These are phyloP conservation scores for Lentithecium fluviatile DNA, from an alignment of 495 filamentous ascomycete genomes.

Conservation along the genomic window DNA sequence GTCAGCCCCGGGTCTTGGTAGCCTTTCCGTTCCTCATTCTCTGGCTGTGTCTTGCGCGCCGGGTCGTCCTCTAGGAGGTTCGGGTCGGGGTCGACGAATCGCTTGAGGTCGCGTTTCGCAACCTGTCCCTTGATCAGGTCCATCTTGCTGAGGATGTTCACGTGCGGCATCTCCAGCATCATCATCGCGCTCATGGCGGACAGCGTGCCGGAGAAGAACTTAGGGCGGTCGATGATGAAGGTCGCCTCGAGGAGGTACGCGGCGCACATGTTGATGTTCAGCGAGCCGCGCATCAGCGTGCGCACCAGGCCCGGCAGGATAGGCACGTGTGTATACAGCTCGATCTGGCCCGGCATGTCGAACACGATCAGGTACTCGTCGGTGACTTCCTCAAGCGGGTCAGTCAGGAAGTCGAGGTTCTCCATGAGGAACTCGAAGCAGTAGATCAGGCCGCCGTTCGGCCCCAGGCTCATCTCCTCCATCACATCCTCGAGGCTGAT, in stretches of 20 bases:
- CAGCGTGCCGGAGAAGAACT: conserved; percentile 93
- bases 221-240: conserved; percentile 90
- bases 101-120: conserved; percentile 75
- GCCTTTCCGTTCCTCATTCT: conserved; percentile 26
- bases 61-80: conserved; percentile 72
- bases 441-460: conserved; percentile 95
- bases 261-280: conserved; percentile 91
- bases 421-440: conserved; percentile 97
- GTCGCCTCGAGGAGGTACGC: conserved; percentile 93
- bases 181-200: conserved; percentile 98
- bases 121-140: conserved; percentile 86
- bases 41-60: conserved; percentile 44
- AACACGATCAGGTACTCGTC: conserved; percentile 96
- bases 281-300: conserved; percentile 75
- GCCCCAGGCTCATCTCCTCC: conserved; percentile 91
- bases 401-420: conserved; percentile 92
- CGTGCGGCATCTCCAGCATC: conserved; percentile 92
- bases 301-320: conserved; percentile 82
- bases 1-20: conserved; percentile 55
- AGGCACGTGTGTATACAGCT: conserved; percentile 96
- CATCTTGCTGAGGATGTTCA: conserved; percentile 96
- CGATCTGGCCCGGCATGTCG: conserved; percentile 98
- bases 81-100: conserved; percentile 81
- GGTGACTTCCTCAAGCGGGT: conserved; percentile 77
- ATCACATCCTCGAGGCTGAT: conserved; percentile 97